These are phyloP conservation scores for Glycyrrhiza uralensis DNA, from an alignment of 306 rosid species.

Conservation along the genomic window DNA sequence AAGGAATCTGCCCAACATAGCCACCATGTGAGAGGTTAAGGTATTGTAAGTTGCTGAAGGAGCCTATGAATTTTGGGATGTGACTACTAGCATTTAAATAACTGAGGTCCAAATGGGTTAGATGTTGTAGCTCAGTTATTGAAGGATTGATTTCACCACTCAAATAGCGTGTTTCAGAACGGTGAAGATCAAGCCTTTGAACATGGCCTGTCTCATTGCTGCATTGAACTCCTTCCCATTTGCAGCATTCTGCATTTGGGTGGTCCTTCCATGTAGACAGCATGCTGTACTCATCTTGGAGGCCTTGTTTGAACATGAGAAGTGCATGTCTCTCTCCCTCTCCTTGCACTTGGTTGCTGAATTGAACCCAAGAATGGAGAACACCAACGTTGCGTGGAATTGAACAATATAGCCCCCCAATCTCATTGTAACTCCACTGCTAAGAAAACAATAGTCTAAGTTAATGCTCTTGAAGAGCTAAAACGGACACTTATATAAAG, in stretches of 20 bases:
- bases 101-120: not conserved
- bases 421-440: not conserved
- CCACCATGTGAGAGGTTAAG: not conserved
- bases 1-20: not conserved
- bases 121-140: not conserved
- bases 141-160: not conserved
- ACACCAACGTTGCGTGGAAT: not conserved
- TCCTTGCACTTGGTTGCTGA: not conserved
- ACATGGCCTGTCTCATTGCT: constrained; percentile 2
- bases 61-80: not conserved
- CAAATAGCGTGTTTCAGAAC: not conserved
- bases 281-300: not conserved
- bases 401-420: not conserved
- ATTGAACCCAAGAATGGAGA: not conserved
- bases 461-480: too few species aligned
- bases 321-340: not conserved
- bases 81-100: not conserved
- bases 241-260: not conserved
- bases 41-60: not conserved
- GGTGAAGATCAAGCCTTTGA: not conserved
- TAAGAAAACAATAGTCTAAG: not conserved
- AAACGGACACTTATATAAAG: too few species aligned
- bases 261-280: not conserved
- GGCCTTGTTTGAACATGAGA: not conserved
- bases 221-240: not conserved